Conservation (phyloP, 129 eudicot species). For the Chrysanthemum seticuspe region DNA sequence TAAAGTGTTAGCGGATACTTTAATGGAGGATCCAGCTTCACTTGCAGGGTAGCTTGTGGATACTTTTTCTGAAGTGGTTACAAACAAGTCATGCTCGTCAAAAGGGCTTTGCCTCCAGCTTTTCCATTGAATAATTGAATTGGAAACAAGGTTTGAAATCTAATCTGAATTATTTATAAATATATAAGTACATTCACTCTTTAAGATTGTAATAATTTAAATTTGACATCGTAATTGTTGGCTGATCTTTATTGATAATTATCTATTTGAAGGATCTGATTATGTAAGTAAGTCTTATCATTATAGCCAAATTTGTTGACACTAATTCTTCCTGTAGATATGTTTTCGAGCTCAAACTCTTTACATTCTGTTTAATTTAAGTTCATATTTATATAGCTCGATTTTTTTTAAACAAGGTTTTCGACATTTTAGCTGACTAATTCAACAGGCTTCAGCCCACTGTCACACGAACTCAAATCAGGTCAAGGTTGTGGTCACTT, state of each 20-base stretch:
- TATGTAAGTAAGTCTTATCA: constrained; percentile 17
- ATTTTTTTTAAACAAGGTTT: neutral
- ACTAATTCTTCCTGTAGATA: neutral
- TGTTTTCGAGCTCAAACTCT: neutral
- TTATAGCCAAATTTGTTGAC: neutral
- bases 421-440: too few species aligned
- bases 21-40: constrained; percentile 72
- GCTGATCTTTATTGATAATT: constrained; percentile 18
- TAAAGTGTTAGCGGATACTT: constrained; percentile 76
- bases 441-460: neutral
- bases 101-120: constrained; percentile 42
- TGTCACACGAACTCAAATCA: neutral
- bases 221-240: constrained; percentile 27
- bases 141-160: constrained; percentile 30
- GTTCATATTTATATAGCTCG: too few species aligned
- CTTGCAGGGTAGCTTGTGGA: constrained; percentile 87
- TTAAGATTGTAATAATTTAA: constrained; percentile 30
- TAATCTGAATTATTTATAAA: constrained; percentile 20
- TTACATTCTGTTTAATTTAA: neutral
- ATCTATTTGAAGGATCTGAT: neutral
- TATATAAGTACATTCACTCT: constrained; percentile 23
- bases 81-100: constrained; percentile 59
- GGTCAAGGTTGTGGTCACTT: too few species aligned
- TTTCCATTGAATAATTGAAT: constrained; percentile 33
- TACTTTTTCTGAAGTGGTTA: constrained; percentile 66